Evolutionary conservation across 2,329 filamentous ascomycete species (phyloP), one percentile per base, ranked within the genome.

Genomic region (Aspergillus bombycis): DNA sequence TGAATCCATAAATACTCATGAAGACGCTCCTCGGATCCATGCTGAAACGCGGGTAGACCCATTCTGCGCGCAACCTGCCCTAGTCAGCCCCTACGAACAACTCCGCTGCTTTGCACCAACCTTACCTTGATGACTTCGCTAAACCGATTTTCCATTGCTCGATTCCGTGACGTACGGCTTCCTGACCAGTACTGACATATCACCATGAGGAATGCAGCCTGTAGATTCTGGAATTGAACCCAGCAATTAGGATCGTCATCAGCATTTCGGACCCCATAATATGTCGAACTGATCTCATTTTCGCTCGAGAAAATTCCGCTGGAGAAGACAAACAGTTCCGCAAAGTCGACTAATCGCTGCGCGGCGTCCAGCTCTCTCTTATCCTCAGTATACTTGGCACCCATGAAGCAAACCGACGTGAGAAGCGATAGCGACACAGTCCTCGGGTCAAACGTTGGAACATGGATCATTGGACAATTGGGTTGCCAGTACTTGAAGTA

Each of bases 401-500:
- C 82, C 70, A 81, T 78, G 58, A 83, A 76, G 0, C 76, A 70
- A 6, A 83, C 69, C 1, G 77, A 73, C 1, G 79, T 72, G 5
- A 84, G 70, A 7, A 84, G 68, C 1, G 77, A 73, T 34, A 78
- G 64, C 2, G 78, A 70, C 4, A 74, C 74, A 1, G 71, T 72
- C 16, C 80, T 74, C 2, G 77, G 71, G 60, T 80, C 72, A 58
- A 83, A 83, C 0, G 79, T 76, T 6, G 78, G 75, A 10, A 69
- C 65, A 65, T 83, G 80, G 5, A 83, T 68, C 32, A 83, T 78
- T 0, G 80, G 70, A 60, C 77, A 80, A 60, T 80, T 81, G 3
- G 76, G 76, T 38, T 83, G 80, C 77, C 81, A 83, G 62, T 77
- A 78, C 43, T 77, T 76, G 61, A 82, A 82, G 60, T 81, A 83